Evolutionary conservation across 2,329 filamentous ascomycete genomes (phyloP).

Genomic region (Myotisia sp.): DNA sequence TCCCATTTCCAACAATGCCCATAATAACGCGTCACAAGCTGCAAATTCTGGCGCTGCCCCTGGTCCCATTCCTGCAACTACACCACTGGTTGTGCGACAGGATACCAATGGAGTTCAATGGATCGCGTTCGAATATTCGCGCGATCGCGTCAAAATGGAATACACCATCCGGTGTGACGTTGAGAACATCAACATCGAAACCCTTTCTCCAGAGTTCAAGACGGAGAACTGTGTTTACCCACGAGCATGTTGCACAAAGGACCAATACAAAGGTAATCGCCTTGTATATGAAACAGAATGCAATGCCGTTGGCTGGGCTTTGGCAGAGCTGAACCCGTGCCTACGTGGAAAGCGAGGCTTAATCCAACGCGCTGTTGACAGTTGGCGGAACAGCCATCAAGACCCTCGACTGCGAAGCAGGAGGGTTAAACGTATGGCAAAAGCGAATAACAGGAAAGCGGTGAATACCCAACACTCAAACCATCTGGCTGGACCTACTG

Average conservation of each 20-base stretch:
- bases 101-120: conserved; percentile 95
- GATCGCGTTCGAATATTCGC: conserved; percentile 97
- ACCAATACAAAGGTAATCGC: conserved; percentile 90
- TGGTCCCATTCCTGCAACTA: conserved; percentile 91
- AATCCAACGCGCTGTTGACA: conserved; percentile 93
- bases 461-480: conserved; percentile 45
- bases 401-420: conserved; percentile 82
- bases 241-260: conserved; percentile 83
- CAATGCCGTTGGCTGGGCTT: conserved; percentile 98
- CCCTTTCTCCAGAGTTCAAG: conserved; percentile 77
- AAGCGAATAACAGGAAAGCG: conserved; percentile 77
- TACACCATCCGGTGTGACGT: conserved; percentile 98
- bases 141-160: conserved; percentile 96
- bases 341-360: conserved; percentile 85
- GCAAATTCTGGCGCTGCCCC: conserved; percentile 84
- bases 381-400: conserved; percentile 98
- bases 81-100: conserved; percentile 81
- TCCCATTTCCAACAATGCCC: conserved; percentile 28
- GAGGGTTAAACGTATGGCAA: conserved; percentile 86
- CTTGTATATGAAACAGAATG: conserved; percentile 96
- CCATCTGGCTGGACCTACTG: conserved; percentile 54
- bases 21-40: conserved; percentile 34
- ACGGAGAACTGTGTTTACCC: conserved; percentile 97
- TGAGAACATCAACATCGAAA: conserved; percentile 85
- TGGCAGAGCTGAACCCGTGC: conserved; percentile 83